Evolutionary conservation across 2,329 filamentous ascomycete species (phyloP).

Genomic region (Pseudocercospora eumusae): DNA sequence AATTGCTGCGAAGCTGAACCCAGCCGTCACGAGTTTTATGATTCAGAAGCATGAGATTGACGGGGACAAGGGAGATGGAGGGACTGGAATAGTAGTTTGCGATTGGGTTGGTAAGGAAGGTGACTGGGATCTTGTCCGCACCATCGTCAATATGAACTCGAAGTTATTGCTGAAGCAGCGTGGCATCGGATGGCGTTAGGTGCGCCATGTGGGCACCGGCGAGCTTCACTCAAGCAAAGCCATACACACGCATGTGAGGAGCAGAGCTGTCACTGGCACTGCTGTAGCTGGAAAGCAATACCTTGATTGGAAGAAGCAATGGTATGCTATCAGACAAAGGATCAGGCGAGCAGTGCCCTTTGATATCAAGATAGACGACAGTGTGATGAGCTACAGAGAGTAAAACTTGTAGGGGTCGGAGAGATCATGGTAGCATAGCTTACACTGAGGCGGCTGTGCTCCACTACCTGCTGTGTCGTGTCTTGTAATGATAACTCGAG

Average conservation of each 20-base stretch:
- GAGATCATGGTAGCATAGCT: neutral
- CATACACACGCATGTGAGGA: neutral
- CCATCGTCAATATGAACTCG: conserved; percentile 85
- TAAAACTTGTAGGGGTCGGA: neutral
- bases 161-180: conserved; percentile 30
- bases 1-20: conserved; percentile 85
- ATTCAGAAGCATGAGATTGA: conserved; percentile 54
- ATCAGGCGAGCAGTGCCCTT: neutral
- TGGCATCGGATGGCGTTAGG: conserved; percentile 28
- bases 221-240: neutral
- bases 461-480: neutral
- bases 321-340: neutral
- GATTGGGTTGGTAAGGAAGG: conserved; percentile 88
- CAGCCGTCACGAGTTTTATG: conserved; percentile 64
- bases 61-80: conserved; percentile 51
- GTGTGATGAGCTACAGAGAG: neutral
- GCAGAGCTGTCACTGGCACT: neutral
- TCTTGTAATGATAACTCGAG: neutral
- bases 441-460: neutral
- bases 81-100: conserved; percentile 84
- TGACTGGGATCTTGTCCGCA: conserved; percentile 87
- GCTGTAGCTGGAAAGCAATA: neutral
- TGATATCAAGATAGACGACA: neutral
- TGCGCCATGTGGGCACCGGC: neutral
- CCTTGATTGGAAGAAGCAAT: neutral